phyloP scores from a whole-genome alignment of 2,329 filamentous ascomycete species.

The Cladosporium halotolerans region DNA sequence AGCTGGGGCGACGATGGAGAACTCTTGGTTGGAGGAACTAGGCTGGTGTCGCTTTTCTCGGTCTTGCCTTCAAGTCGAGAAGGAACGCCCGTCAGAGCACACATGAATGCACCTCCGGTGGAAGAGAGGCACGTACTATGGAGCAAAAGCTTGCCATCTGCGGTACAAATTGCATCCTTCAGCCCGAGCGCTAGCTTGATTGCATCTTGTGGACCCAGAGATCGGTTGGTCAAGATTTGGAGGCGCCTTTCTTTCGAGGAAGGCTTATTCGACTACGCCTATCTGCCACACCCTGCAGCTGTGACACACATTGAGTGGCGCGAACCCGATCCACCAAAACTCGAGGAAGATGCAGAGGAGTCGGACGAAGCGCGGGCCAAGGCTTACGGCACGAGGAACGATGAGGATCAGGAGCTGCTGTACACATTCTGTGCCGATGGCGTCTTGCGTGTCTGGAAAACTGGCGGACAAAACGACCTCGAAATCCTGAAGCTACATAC shows the following conservation, averaged over 20 bases:
- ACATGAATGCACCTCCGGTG: constrained; percentile 34
- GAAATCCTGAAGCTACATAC: constrained; percentile 75
- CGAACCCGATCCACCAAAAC: constrained; percentile 39
- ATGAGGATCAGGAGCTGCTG: constrained; percentile 64
- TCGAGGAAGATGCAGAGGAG: constrained; percentile 60
- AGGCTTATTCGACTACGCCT: constrained; percentile 82
- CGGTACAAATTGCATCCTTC: constrained; percentile 66
- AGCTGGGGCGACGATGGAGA: constrained; percentile 88
- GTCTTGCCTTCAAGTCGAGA: constrained; percentile 34
- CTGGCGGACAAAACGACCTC: constrained; percentile 63
- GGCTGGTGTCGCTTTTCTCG: constrained; percentile 64
- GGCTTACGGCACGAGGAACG: constrained; percentile 33
- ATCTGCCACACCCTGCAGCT: constrained; percentile 73
- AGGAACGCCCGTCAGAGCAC: constrained; percentile 18
- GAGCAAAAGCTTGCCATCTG: constrained; percentile 66
- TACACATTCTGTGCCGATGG: constrained; percentile 85
- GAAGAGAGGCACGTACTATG: constrained; percentile 52
- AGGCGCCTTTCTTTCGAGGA: constrained; percentile 79
- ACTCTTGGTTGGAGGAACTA: constrained; percentile 66
- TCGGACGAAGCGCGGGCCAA: constrained; percentile 30
- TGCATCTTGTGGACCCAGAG: constrained; percentile 70
- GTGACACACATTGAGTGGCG: constrained; percentile 85
- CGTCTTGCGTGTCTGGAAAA: constrained; percentile 74
- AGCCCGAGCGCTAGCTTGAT: constrained; percentile 86
- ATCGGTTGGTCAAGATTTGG: constrained; percentile 89